Base-by-base conservation (phyloP, 1,284 basidiomycete genomes). In the Phylloporus sp. region DNA sequence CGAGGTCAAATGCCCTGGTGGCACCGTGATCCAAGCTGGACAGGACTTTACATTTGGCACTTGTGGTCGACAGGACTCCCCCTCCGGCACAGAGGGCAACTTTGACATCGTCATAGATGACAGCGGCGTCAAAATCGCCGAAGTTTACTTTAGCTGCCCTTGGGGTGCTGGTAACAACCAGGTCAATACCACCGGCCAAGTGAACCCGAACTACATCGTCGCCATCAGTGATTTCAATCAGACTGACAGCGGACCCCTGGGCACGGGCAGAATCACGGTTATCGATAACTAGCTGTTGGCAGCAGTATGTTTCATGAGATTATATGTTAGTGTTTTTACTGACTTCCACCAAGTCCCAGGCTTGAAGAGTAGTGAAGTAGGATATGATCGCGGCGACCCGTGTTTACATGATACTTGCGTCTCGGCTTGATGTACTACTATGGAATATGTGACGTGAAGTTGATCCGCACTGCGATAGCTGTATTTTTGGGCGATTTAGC, bases 191-290 rank as follows among this genome's bases (percentile, higher is more conserved):
- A 43, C 20, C 19, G 58, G 58, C 41, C 25, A 17, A 14, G 39
- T 60, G 4, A 10, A 17, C 14, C 14, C 58, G 19, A 12, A 29
- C 12, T 43, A 60, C 20, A 25, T 60, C 10, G 25, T 60, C 8
- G 27, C 58, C 25, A 29, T 60, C 39, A 60, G 17, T 19, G 58
- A 7, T 39, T 60, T 60, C 39, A 60, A 60, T 29, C 58, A 60
- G 27, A 60, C 58, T 8, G 29, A 5, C 19, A 60, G 58, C 27
- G 41, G 58, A 60, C 58, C 58, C 41, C 29, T 60, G 58, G 19
- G 58, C 27, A 60, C 58, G n/a, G 57, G 57, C 37, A 41, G 39
- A 5, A 58, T 58, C 37, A 58, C 57, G 14, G 37, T 58, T 35
- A 10, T 39, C 37, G 23, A 17, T 4, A 15, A 58, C n/a, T 5